Evolutionary conservation across 257 asterid species (phyloP).

Genomic region (Salvia miltiorrhiza): DNA sequence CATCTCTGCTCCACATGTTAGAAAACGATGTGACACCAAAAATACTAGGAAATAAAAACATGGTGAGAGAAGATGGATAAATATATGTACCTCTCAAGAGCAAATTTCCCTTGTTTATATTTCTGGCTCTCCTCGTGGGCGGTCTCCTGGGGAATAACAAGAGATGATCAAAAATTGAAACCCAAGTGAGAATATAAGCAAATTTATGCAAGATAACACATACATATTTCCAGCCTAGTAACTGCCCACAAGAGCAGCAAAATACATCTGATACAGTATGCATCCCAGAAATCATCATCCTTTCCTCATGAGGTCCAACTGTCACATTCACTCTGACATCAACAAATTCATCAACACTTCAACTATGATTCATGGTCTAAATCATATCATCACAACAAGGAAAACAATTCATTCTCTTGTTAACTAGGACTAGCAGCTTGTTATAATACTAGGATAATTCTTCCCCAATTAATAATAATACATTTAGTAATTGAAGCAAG

Average conservation of each 20-base stretch:
- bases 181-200: neutral
- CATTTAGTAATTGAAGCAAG: too few relatives aligned
- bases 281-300: constrained; percentile 76
- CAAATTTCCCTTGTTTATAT: constrained; percentile 78
- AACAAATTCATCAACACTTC: neutral
- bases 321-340: constrained; percentile 56
- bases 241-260: constrained; percentile 77
- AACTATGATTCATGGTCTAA: neutral
- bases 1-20: constrained; percentile 41
- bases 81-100: constrained; percentile 60
- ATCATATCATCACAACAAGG: neutral
- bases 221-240: constrained; percentile 92
- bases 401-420: too few relatives aligned
- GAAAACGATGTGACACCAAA: neutral
- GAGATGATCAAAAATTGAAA: too few relatives aligned
- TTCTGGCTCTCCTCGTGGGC: constrained; percentile 70
- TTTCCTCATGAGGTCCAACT: constrained; percentile 68
- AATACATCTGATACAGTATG: constrained; percentile 76
- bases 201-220: neutral
- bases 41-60: neutral
- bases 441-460: neutral
- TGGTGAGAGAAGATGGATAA: neutral
- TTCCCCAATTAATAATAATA: too few relatives aligned
- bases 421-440: neutral
- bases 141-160: constrained; percentile 38